Base-by-base conservation (phyloP, 2,329 filamentous ascomycete species). In the Fusarium sp. region DNA sequence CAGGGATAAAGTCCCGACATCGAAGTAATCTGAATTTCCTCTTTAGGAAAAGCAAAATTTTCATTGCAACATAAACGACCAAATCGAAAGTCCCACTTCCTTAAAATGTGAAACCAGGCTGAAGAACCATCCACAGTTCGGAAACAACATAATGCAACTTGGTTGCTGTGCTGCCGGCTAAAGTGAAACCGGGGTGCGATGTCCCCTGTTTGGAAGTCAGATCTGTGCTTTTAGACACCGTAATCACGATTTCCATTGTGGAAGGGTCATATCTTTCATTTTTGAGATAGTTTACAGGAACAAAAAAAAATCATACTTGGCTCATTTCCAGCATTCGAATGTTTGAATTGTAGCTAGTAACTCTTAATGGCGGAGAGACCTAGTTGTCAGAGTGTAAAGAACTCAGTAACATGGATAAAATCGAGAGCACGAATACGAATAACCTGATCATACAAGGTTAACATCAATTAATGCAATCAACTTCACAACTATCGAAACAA, bases 211-310 rank as follows among this genome's bases (percentile, higher is more conserved):
- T 53, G 6, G 50, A 38, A 53, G 33, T 12, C 33, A 28, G 23
- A 53, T 53, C 50, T 53, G 23, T 53, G 50, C 19, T 54, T 28
- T 6, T 7, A 2, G 2, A 18, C 7, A 28, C 13, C 2, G 23
- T 57, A 57, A 65, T 64, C 63, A 42, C 9, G 9, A 43, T 65
- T 65, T 64, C 63, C 60, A 15, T 18, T 28, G 64, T 35, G 10
- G 13, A 25, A 5, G 6, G 10, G 9, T 16, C 12, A 15, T 61
- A 46, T n/a, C 8, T 9, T 33, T 11, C 18, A 6, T 49, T 28
- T 33, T 33, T 33, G 12, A 33, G 3, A 33, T 33, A 13, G 32
- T 33, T 12, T 32, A 11, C 9, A 12, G 30, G 4, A 32, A 32
- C 9, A n/a, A 4, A 32, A 32, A 32, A 12, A 11, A 12, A 10